phyloP scores from a whole-genome alignment of 192 early-diverging fungal species.

The Mortierella alpina region DNA sequence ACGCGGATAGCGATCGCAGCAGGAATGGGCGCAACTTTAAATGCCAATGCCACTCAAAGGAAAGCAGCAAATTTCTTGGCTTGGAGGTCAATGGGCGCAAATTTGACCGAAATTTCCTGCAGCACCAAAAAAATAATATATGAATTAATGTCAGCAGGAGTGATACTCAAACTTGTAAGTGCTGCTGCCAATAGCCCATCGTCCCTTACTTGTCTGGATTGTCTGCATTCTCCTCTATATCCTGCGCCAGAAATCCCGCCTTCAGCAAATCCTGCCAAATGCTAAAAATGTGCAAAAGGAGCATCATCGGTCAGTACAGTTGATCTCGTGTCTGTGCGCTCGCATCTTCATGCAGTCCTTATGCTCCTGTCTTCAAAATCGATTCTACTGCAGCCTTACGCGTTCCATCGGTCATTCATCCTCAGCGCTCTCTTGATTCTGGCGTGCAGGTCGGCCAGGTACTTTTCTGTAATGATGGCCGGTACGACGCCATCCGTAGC shows the following conservation, averaged over 20 bases:
- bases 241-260: constrained; percentile 86
- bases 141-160: background rate
- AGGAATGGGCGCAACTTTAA: constrained; percentile 75
- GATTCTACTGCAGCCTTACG: constrained; percentile 56
- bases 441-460: constrained; percentile 76
- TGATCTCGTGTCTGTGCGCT: background rate
- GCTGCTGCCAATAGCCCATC: background rate
- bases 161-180: background rate
- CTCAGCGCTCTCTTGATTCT: constrained; percentile 76
- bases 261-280: constrained; percentile 79
- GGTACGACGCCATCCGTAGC: constrained; percentile 32
- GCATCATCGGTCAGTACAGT: background rate
- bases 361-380: background rate
- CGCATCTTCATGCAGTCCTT: background rate
- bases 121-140: background rate
- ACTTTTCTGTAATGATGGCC: constrained; percentile 63
- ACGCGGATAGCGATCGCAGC: constrained; percentile 66
- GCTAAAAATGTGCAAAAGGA: constrained; percentile 41
- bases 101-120: constrained; percentile 65
- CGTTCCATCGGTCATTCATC: constrained; percentile 78
- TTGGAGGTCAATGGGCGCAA: constrained; percentile 62
- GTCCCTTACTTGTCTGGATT: constrained; percentile 69
- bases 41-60: constrained; percentile 88
- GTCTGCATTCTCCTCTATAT: constrained; percentile 77
- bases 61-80: constrained; percentile 40